These are phyloP conservation scores for Avena insularis DNA, from an alignment of 176 grass and related monocot genomes.

Conservation along the genomic window DNA sequence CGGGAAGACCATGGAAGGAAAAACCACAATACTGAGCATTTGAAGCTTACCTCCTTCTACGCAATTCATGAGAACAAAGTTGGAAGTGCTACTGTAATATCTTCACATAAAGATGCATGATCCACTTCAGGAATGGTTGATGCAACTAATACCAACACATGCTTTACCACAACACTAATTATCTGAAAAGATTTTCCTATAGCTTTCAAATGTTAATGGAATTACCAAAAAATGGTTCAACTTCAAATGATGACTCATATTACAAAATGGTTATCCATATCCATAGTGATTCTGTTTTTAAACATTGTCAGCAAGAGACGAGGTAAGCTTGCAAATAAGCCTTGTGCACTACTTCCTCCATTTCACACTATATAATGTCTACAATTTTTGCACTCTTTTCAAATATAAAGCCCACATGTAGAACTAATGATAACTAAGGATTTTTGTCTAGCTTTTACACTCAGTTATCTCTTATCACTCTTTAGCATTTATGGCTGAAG, in stretches of 20 bases:
- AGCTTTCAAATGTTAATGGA: conserved; percentile 87
- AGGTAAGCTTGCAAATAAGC: conserved; percentile 57
- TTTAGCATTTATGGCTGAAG: neutral
- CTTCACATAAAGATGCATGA: too few species aligned
- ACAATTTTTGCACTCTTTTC: neutral
- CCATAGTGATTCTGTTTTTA: conserved; percentile 84
- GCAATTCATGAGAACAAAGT: too few species aligned
- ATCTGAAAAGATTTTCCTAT: too few species aligned
- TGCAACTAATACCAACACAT: too few species aligned
- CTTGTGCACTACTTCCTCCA: conserved; percentile 5
- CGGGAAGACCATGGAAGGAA: too few species aligned
- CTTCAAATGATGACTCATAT: conserved; percentile 72
- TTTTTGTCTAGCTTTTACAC: neutral
- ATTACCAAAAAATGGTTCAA: conserved; percentile 79
- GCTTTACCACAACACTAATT: too few species aligned
- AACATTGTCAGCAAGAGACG: conserved; percentile 94
- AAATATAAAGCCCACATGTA: neutral
- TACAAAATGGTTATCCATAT: conserved; percentile 99
- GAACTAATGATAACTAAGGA: neutral
- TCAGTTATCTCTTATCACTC: neutral
- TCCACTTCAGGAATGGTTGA: too few species aligned
- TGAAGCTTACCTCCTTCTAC: too few species aligned
- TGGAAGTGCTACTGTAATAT: too few species aligned
- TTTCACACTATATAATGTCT: neutral
- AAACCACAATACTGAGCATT: too few species aligned